Evolutionary conservation across 1,284 basidiomycete species (phyloP).

Genomic region (Fomes fomentarius): DNA sequence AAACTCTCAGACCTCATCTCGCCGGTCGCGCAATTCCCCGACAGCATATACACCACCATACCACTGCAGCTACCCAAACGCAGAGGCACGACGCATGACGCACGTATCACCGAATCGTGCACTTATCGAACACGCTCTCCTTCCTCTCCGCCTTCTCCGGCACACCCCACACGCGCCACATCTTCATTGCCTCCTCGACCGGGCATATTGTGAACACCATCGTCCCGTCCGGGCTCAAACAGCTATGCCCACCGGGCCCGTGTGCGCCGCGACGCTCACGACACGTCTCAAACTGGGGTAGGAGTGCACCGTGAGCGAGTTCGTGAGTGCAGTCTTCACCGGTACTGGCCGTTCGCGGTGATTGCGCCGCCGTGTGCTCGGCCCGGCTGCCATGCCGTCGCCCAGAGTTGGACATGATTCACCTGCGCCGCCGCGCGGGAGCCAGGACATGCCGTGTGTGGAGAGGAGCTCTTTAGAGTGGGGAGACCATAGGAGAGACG

Average conservation of each 20-base stretch:
- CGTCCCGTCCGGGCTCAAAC: slow-evolving; percentile 40
- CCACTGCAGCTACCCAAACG: background rate
- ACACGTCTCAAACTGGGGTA: slow-evolving; percentile 41
- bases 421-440: slow-evolving; percentile 23
- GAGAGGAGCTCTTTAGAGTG: slow-evolving; percentile 70
- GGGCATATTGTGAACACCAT: slow-evolving; percentile 42
- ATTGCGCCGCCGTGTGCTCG: slow-evolving; percentile 16
- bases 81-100: too few species aligned
- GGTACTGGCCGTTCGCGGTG: slow-evolving; percentile 25
- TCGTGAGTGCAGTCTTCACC: slow-evolving; percentile 44
- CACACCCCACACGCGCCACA: slow-evolving; percentile 43
- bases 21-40: background rate
- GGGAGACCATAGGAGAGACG: slow-evolving; percentile 67
- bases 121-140: slow-evolving; percentile 35
- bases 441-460: slow-evolving; percentile 58
- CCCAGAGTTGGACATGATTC: slow-evolving; percentile 22
- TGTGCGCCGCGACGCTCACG: slow-evolving; percentile 39
- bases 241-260: slow-evolving; percentile 39
- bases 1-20: too few species aligned
- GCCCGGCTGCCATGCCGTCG: slow-evolving; percentile 9
- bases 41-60: background rate
- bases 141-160: slow-evolving; percentile 28
- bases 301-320: slow-evolving; percentile 50
- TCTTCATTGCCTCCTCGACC: slow-evolving; percentile 45
- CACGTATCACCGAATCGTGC: slow-evolving; percentile 28